phyloP scores from a whole-genome alignment of 306 rosid species.

The Amphicarpaea edgeworthii region DNA sequence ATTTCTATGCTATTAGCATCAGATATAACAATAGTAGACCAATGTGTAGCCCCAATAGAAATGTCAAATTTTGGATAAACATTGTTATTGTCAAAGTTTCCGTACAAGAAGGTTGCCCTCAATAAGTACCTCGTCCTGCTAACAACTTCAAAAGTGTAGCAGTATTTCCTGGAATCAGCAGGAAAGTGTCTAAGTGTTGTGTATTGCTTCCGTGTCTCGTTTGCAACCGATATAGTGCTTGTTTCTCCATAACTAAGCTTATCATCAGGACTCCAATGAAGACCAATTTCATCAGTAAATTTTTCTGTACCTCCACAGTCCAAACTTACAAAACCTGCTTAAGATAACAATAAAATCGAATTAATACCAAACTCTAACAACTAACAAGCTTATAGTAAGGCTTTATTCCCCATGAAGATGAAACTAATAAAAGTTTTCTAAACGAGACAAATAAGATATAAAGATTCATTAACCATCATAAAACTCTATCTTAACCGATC shows the following conservation, averaged over 20 bases:
- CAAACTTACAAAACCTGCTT: constrained; percentile 88
- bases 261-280: constrained; percentile 76
- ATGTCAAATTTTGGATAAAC: constrained; percentile 93
- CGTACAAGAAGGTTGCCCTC: constrained; percentile 89
- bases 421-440: background rate
- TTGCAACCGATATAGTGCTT: constrained; percentile 61
- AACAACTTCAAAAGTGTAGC: constrained; percentile 78
- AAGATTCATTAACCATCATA: background rate
- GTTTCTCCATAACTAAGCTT: constrained; percentile 62
- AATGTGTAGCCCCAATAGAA: constrained; percentile 91
- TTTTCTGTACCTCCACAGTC: constrained; percentile 86
- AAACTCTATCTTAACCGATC: constrained; percentile 1
- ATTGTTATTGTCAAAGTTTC: constrained; percentile 85
- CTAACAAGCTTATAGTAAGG: too few species aligned
- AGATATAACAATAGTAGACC: constrained; percentile 91
- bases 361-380: constrained; percentile 8
- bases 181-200: constrained; percentile 77
- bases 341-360: constrained; percentile 18
- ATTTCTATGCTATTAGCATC: constrained; percentile 72
- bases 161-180: constrained; percentile 87
- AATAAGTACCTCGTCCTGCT: constrained; percentile 88
- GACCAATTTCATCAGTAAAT: constrained; percentile 82
- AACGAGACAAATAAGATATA: background rate
- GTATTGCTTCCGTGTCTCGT: constrained; percentile 79
- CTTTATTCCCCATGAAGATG: too few species aligned